phyloP scores from a whole-genome alignment of 2,329 filamentous ascomycete genomes.

The Scolecobasidium constrictum region DNA sequence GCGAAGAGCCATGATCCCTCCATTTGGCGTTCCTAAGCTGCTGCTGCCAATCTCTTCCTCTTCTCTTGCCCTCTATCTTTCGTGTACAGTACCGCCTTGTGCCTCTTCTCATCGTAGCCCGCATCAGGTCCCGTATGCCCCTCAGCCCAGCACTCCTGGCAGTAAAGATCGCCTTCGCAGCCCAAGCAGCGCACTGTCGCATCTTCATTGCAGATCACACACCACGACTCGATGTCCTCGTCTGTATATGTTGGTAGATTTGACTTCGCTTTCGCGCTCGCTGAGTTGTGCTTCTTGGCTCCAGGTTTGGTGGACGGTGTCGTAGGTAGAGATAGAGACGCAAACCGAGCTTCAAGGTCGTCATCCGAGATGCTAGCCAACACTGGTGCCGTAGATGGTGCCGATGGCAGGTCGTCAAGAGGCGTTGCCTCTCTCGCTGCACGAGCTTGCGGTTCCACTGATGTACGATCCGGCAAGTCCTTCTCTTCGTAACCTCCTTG shows the following conservation, averaged over 20 bases:
- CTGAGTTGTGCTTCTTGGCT: constrained; percentile 12
- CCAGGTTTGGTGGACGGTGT: constrained; percentile 26
- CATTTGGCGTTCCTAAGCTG: neutral
- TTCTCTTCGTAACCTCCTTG: constrained; percentile 11
- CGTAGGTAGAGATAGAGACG: constrained; percentile 27
- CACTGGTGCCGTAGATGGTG: constrained; percentile 5
- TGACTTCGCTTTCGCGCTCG: constrained; percentile 15
- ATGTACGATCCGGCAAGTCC: constrained; percentile 9
- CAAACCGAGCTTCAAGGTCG: constrained; percentile 33
- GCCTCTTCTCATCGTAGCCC: constrained; percentile 58
- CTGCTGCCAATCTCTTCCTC: constrained; percentile 9
- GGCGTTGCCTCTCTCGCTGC: neutral
- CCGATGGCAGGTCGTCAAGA: constrained; percentile 5
- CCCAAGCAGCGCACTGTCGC: constrained; percentile 61
- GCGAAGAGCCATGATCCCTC: neutral
- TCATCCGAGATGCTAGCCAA: constrained; percentile 20
- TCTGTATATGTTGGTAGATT: constrained; percentile 42
- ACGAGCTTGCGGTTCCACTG: constrained; percentile 1
- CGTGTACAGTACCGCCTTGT: constrained; percentile 53
- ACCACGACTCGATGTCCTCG: constrained; percentile 67
- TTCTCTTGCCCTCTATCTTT: constrained; percentile 9
- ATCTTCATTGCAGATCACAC: constrained; percentile 71
- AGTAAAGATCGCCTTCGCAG: constrained; percentile 64
- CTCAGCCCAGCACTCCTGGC: constrained; percentile 67
- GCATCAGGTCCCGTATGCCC: constrained; percentile 63